phyloP scores from a whole-genome alignment of 495 filamentous ascomycete species.

The Xanthoparmelia taractica region DNA sequence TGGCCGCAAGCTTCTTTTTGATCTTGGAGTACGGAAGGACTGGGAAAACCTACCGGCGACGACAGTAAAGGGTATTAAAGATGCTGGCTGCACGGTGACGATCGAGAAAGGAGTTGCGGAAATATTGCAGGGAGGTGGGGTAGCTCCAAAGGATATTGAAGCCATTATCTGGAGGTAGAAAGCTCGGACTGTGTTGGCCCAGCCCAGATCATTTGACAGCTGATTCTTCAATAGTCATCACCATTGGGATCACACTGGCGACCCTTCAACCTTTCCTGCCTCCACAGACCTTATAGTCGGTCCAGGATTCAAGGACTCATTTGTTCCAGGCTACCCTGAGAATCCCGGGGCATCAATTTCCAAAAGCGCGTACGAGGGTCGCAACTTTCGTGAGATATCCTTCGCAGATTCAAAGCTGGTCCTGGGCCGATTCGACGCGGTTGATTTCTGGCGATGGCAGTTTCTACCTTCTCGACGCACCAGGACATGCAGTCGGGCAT shows the following conservation, averaged over 20 bases:
- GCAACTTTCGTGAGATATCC: slow-evolving; percentile 34
- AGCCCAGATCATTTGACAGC: slow-evolving; percentile 28
- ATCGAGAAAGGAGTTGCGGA: slow-evolving; percentile 45
- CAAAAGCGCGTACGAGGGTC: slow-evolving; percentile 20
- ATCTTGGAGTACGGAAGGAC: slow-evolving; percentile 52
- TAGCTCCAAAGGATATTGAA: slow-evolving; percentile 31
- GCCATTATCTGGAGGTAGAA: slow-evolving; percentile 28
- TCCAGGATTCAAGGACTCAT: slow-evolving; percentile 27
- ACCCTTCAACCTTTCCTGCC: slow-evolving; percentile 27
- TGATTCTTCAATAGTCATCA: slow-evolving; percentile 31
- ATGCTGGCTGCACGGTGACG: slow-evolving; percentile 25
- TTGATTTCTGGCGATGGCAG: slow-evolving; percentile 46
- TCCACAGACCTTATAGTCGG: slow-evolving; percentile 30
- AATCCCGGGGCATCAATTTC: slow-evolving; percentile 15
- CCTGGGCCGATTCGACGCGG: slow-evolving; percentile 42
- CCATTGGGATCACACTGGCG: slow-evolving; percentile 41
- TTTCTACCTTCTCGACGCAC: slow-evolving; percentile 36
- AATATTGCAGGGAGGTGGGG: slow-evolving; percentile 42
- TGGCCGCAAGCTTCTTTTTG: slow-evolving; percentile 44
- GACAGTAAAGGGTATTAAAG: slow-evolving; percentile 37
- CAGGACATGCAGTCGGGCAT: slow-evolving; percentile 38
- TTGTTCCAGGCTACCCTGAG: slow-evolving; percentile 29
- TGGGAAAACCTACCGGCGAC: slow-evolving; percentile 36
- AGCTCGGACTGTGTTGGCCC: neutral
- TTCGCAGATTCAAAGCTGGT: slow-evolving; percentile 29